These are phyloP conservation scores for Coniella lustricola DNA, from an alignment of 2,329 filamentous ascomycete genomes.

Conservation along the genomic window DNA sequence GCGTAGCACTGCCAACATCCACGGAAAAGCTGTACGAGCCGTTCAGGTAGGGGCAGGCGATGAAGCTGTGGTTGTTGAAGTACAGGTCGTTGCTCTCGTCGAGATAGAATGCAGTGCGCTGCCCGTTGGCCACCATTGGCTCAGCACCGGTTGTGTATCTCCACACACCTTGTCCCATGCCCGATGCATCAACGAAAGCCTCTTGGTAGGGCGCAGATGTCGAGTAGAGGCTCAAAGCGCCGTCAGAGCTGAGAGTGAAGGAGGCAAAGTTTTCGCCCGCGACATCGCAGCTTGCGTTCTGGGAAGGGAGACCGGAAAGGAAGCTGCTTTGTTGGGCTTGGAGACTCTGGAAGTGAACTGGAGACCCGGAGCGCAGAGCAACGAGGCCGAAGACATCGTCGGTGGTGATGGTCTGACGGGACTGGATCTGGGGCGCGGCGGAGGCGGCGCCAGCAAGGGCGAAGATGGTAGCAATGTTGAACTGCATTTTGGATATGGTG, in stretches of 20 bases:
- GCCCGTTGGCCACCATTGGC: conserved; percentile 28
- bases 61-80: conserved; percentile 37
- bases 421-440: conserved; percentile 22
- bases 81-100: conserved; percentile 35
- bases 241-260: conserved; percentile 39
- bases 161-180: conserved; percentile 50
- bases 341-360: conserved; percentile 39
- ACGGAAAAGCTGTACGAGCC: conserved; percentile 37
- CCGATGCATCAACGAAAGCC: conserved; percentile 48
- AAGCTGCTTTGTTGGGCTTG: conserved; percentile 39
- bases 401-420: conserved; percentile 19
- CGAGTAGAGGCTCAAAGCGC: conserved; percentile 42
- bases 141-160: conserved; percentile 43
- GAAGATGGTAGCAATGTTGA: conserved; percentile 57
- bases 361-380: conserved; percentile 41
- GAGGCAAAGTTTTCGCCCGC: conserved; percentile 36
- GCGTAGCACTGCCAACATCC: conserved; percentile 24
- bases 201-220: conserved; percentile 36
- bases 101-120: conserved; percentile 42
- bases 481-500: conserved; percentile 22
- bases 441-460: conserved; percentile 28
- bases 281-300: conserved; percentile 43
- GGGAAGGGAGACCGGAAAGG: conserved; percentile 34
- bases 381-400: conserved; percentile 37
- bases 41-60: conserved; percentile 45